Base-by-base conservation (phyloP, 805 yeast genomes). In the Ogataea ganodermae region DNA sequence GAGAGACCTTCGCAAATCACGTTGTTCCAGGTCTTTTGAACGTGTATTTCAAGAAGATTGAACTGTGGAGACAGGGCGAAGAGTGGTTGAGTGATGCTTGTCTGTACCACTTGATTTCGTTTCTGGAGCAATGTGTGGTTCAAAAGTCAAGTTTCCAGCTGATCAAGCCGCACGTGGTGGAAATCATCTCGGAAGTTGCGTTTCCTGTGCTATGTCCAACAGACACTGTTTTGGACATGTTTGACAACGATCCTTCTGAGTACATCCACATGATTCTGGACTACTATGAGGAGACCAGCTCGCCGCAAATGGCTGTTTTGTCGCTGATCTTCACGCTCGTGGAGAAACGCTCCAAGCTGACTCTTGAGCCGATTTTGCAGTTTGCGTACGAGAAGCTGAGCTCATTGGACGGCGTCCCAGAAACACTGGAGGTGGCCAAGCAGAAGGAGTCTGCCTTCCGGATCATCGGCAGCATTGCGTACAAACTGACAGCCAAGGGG, bases 161-260 rank as follows among this genome's bases (percentile, higher is more conserved):
- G 27, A 69, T 92, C 44, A 80, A 84, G 59, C 89, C 92, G 1
- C 88, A 86, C 65, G 75, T 81, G 44, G 78, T 78, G 42, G 74
- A 77, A 6, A 66, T 92, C 24, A 72, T 92, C 28, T 70, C 83
- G 8, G 89, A 85, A 56, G 82, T 94, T 50, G 75, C 91, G 6
- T 90, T 77, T 69, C 97, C 97, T 2, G 66, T 89, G 44, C 69
- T 94, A 43, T 78, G 88, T 55, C 92, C 96, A 8, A 74, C 78
- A 6, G 86, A 85, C 49, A 82, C 79, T 3, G 80, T 81, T 20
- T 70, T 91, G 49, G 96, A 88, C 51, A 67, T 80, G 18, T 92
- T 88, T 68, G 96, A 90, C 51, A 80, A 79, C 52, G 97, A 92
- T 61, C 98, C 98, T 7, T 86, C 80, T 42, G 97, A 92, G 63